Base-by-base conservation (phyloP, 306 rosid genomes). In the Inga laurina region DNA sequence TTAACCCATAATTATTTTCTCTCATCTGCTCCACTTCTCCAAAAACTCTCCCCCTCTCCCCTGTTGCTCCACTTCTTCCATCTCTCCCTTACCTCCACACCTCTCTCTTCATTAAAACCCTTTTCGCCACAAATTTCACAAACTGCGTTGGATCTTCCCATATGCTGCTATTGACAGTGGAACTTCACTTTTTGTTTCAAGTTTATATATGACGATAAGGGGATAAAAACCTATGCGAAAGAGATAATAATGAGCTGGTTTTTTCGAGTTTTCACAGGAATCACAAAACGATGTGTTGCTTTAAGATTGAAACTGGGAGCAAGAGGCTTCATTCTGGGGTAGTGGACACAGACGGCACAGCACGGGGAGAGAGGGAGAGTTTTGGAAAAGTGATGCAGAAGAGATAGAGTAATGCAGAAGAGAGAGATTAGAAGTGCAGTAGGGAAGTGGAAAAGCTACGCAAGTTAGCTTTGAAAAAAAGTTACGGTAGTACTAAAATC, bases 241-340 rank as follows among this genome's bases (percentile, higher is more conserved):
- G 76, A 81, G 84, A 30, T 21, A 77, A 49, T 0, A 73, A 56
- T 37, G 90, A 88, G 51, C 10, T 82, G 44, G 85, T 77, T 72
- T 79, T 82, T 1, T 65, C 22, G 16, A 81, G 19, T 48, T 82
- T 27, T 87, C 2, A 64, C 7, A 15, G 88, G 83, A 71, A 86
- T 48, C 15, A 74, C 27, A 10, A 65, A 80, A 68, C 37, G 81
- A 67, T 18, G 66, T 5, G 81, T 24, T 49, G 87, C 34, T 76
- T 82, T 92, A 68, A 78, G 83, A 49, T 88, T 88, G 54, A 89
- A 64, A 73, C 78, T 82, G 72, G 77, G 87, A 81, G 80, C 46
- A 21, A 92, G 87, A 74, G 83, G 75, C 87, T 85, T 91, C 95
- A 94, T 93, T 35, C 49, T 45, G 16, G 45, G 70, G 35, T 54